Evolutionary conservation across 192 early-diverging fungal species (phyloP), one percentile per base, ranked within the genome.

Genomic region (Umbelopsis sp.): DNA sequence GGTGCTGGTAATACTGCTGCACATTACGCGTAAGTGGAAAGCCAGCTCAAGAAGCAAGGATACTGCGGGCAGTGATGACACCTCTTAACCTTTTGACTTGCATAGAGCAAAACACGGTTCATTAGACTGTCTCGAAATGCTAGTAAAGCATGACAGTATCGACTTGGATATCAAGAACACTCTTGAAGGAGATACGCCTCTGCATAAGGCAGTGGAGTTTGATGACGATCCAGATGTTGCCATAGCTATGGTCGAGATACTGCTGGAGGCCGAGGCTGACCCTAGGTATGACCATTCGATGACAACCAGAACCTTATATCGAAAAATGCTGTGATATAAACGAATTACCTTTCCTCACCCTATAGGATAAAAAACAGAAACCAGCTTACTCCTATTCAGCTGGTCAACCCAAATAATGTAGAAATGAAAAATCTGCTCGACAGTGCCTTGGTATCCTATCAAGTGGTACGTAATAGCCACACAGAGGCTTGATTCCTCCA

Each of bases 181-280:
- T 14, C n/a, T 81, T 6, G 74, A 81, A 34, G 79, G 75, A 10
- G 83, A 92, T 50, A 93, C 92, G 7, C 88, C 92, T 24, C 80
- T 93, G 16, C 91, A 91, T 78, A 83, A 86, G 56, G 92, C 90
- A 25, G 86, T 91, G 34, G 77, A 72, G 44, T 86, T 86, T 69
- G 71, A 74, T 14, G 76, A 84, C 22, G 86, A 87, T 70, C 78
- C 84, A 17, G 82, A 86, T 16, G 71, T 74, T 17, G 86, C 86
- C 16, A 74, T 90, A n/a, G 83, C 81, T 14, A 90, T 91, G 65
- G 87, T 86, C 25, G 80, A 84, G 70, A 72, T 86, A 53, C 76
- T 92, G 22, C 24, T 88, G n/a, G 73, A 74, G 1, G 81, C 80
- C 32, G 87, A 85, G 21, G 87, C 89, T 25, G 81, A 87, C 47